A percentile compares a stretch with the other conserved stretches of the same genome.
Conservation (phyloP, 257 asterid species). For the Henckelia pumila region DNA sequence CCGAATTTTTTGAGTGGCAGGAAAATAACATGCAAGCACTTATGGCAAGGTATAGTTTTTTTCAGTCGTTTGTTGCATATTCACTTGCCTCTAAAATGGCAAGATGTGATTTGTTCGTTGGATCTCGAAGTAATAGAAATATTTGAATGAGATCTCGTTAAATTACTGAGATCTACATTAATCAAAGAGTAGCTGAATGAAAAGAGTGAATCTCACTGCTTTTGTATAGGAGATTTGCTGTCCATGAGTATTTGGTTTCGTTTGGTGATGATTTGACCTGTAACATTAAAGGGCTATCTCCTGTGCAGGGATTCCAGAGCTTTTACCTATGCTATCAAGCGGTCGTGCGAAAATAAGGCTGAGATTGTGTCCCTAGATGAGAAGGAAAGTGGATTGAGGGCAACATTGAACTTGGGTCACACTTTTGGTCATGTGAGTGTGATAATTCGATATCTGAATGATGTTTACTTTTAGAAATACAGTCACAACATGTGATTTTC, state of each 20-base stretch:
- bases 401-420: conserved; percentile 97
- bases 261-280: conserved; percentile 21
- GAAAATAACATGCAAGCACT: conserved; percentile 80
- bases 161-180: not conserved
- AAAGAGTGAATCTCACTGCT: not conserved
- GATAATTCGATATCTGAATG: conserved; percentile 17
- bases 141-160: not conserved
- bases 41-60: conserved; percentile 60
- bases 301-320: conserved; percentile 71
- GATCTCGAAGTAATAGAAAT: not conserved
- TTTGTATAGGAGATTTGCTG: not conserved
- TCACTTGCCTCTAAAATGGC: not conserved
- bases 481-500: not conserved
- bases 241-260: conserved; percentile 15
- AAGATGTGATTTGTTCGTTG: not conserved
- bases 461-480: not conserved
- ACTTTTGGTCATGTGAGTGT: conserved; percentile 92
- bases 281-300: conserved; percentile 22
- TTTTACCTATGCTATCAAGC: conserved; percentile 89
- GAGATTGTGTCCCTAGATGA: conserved; percentile 95
- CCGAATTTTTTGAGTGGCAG: conserved; percentile 94
- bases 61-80: not conserved
- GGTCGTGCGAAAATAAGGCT: conserved; percentile 97
- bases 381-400: conserved; percentile 94
- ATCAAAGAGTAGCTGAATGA: not conserved